Percentiles rank a stretch among this genome's conserved stretches.
phyloP scores from a whole-genome alignment of 257 asterid species.

The Rauvolfia tetraphylla region DNA sequence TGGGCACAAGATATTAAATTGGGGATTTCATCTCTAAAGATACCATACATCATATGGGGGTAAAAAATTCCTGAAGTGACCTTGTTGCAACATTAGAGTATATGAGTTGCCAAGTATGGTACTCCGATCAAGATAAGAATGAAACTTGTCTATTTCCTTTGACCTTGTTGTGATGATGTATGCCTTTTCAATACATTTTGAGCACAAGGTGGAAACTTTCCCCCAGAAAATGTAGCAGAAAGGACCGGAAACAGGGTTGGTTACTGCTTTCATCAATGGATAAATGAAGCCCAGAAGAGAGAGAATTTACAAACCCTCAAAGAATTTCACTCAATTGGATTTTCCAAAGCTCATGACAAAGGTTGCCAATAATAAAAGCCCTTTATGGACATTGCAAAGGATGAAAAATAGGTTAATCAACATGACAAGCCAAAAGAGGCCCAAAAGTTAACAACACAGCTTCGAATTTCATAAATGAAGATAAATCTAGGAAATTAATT shows the following conservation, averaged over 20 bases:
- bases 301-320: no score
- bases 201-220: background rate
- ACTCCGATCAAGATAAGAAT: background rate
- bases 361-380: no score
- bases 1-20: background rate
- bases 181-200: background rate
- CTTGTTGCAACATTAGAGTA: background rate
- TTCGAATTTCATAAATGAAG: no score
- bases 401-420: background rate
- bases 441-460: background rate
- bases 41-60: background rate
- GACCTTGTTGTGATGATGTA: background rate
- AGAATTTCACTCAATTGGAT: background rate
- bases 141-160: background rate
- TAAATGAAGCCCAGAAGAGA: background rate
- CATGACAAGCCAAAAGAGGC: background rate
- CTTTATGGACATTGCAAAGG: background rate
- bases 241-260: background rate
- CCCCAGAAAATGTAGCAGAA: background rate
- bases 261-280: background rate
- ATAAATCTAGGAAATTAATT: background rate
- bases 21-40: background rate
- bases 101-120: background rate
- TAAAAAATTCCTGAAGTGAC: no score
- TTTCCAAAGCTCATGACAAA: background rate